Base-by-base conservation (phyloP, 805 yeast genomes). In the Alloascoidea africana region DNA sequence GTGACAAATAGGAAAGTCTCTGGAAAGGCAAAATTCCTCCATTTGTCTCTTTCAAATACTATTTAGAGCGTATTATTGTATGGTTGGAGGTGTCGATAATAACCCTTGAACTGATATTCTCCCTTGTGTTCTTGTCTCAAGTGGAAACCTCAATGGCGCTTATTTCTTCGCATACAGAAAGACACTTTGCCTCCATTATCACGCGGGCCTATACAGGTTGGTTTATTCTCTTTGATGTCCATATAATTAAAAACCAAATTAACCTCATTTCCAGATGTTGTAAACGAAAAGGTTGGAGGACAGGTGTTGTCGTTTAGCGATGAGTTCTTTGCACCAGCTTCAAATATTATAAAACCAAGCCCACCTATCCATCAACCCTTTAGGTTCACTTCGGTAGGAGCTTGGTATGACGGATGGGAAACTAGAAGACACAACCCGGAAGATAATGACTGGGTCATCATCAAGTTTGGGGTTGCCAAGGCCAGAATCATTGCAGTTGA, bases 351-450 rank as follows among this genome's bases (percentile, higher is more conserved):
- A 54, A 76, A 82, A 52, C 87, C 95, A 30, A 68, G 66, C 35
- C 68, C 77, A 2, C 94, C 96, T 2, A 70, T 84, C 40, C 65
- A 91, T 50, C 93, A 85, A 48, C 78, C 81, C 6, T 79, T 86
- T 18, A 67, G 70, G 48, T 87, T 85, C 56, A 73, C 77, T 2
- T 80, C 71, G 41, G 71, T 87, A 2, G 97, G 97, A 38, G 95
- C 95, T 3, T 89, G 96, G 96, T 89, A 84, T 54, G 98, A 89
- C 48, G 98, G 98, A 15, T 89, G 97, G 97, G 97, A 89, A 58
- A 89, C 97, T 8, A 69, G 96, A 54, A 70, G 98, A 59, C 98
- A 89, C 64, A 89, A 89, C 56, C 60, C 73, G 1, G 82, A 65
- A 39, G 84, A 73, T 39, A 79, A 81, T 33, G 98, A 89, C 53